Evolutionary conservation across 2,329 filamentous ascomycete species (phyloP).

Genomic region (Fusarium kyushuense): DNA sequence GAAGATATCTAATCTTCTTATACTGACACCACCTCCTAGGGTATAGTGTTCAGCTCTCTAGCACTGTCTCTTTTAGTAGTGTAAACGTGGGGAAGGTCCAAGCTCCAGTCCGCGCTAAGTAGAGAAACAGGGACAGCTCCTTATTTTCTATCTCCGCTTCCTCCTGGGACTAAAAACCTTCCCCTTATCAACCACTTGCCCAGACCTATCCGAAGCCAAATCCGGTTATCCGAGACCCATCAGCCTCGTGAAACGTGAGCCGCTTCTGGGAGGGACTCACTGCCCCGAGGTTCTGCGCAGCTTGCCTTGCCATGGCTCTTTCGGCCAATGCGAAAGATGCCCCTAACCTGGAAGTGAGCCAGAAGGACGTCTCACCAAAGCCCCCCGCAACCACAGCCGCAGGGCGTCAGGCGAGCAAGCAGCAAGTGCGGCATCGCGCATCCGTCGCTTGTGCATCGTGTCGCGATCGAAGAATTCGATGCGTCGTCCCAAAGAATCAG

Average conservation of each 20-base stretch:
- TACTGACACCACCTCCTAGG: no score
- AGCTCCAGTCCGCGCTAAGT: slow-evolving; percentile 20
- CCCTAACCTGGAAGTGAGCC: slow-evolving; percentile 43
- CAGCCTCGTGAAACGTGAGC: not conserved
- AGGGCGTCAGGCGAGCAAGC: slow-evolving; percentile 50
- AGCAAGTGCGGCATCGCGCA: slow-evolving; percentile 60
- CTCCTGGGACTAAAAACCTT: slow-evolving; percentile 26
- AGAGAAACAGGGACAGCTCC: slow-evolving; percentile 5
- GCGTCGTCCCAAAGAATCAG: slow-evolving; percentile 66
- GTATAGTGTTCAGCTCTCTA: not conserved
- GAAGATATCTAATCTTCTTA: no score
- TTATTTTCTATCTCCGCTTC: slow-evolving; percentile 33
- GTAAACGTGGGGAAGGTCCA: slow-evolving; percentile 37
- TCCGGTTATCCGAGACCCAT: slow-evolving; percentile 1
- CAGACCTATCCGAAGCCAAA: not conserved
- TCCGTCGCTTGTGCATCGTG: slow-evolving; percentile 68
- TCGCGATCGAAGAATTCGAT: slow-evolving; percentile 60
- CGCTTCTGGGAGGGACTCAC: slow-evolving; percentile 1
- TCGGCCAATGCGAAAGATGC: slow-evolving; percentile 34
- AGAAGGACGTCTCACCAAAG: slow-evolving; percentile 54
- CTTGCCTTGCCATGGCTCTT: slow-evolving; percentile 33
- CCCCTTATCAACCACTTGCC: slow-evolving; percentile 19
- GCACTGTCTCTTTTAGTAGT: not conserved
- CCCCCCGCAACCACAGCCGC: slow-evolving; percentile 11
- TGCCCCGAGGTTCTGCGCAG: not conserved